These are phyloP conservation scores for Mycena citricolor DNA, from an alignment of 1,284 basidiomycete species.

Conservation along the genomic window DNA sequence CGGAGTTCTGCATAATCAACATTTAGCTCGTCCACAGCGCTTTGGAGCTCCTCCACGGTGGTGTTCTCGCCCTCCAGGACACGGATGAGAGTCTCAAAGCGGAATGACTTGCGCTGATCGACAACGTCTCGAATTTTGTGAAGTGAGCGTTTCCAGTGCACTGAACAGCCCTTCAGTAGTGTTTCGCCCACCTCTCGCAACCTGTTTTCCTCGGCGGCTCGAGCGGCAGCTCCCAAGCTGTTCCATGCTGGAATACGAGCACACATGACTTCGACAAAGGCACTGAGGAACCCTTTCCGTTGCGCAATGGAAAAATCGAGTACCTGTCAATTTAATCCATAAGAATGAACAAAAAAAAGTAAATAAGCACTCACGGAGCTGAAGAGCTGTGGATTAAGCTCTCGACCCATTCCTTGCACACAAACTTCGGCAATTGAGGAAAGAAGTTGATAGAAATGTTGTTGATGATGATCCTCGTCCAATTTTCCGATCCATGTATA, in stretches of 20 bases:
- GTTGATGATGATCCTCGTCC: not conserved
- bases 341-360: not conserved
- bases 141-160: constrained; percentile 12
- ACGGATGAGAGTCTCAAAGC: not conserved
- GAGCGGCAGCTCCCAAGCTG: constrained; percentile 1
- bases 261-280: constrained; percentile 7
- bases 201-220: not conserved
- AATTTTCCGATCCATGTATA: constrained; percentile 1
- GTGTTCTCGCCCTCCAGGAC: constrained; percentile 1
- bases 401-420: not conserved
- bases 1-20: constrained; percentile 4
- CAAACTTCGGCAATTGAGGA: not conserved
- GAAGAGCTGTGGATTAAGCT: constrained; percentile 7
- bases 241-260: constrained; percentile 12
- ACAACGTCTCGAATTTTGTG: constrained; percentile 8
- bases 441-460: not conserved
- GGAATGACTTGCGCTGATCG: not conserved
- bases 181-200: not conserved
- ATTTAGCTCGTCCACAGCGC: not conserved
- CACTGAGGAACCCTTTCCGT: constrained; percentile 8
- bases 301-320: constrained; percentile 15
- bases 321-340: not conserved
- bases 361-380: not conserved
- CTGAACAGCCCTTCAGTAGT: constrained; percentile 6
- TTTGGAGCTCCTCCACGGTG: not conserved